A percentile compares a stretch with the other conserved stretches of the same genome.
phyloP scores from a whole-genome alignment of 176 grass and related monocot genomes.

The Triticum monococcum region DNA sequence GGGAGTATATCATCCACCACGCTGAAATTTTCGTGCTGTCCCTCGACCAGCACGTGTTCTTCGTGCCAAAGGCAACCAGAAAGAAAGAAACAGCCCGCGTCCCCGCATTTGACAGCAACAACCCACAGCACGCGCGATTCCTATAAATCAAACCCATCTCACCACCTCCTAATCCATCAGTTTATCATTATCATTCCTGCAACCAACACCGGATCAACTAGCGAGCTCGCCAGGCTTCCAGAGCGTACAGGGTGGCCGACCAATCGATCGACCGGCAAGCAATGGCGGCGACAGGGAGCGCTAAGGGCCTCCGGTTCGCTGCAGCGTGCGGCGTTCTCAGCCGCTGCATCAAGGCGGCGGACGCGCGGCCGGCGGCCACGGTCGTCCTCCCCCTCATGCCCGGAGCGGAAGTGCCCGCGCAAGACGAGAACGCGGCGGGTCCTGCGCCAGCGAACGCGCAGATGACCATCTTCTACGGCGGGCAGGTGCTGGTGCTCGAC shows the following conservation, averaged over 20 bases:
- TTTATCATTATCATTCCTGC: neutral
- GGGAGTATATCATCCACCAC: no score
- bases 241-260: neutral
- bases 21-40: no score
- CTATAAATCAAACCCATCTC: neutral
- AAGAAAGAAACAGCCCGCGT: no score
- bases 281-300: neutral
- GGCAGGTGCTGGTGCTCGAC: neutral
- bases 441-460: neutral
- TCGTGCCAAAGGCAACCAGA: no score
- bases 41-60: no score
- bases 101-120: neutral
- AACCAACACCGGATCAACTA: neutral
- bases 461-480: slow-evolving; percentile 63
- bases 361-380: neutral
- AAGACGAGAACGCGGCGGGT: neutral
- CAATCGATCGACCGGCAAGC: neutral
- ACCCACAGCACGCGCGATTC: neutral
- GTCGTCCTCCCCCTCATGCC: slow-evolving; percentile 17
- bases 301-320: slow-evolving; percentile 19
- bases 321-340: slow-evolving; percentile 49
- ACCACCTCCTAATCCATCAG: neutral
- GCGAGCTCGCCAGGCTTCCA: neutral
- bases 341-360: slow-evolving; percentile 40
- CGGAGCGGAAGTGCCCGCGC: neutral